phyloP scores from a whole-genome alignment of 208 protist species.

The Porcisia deanei region DNA sequence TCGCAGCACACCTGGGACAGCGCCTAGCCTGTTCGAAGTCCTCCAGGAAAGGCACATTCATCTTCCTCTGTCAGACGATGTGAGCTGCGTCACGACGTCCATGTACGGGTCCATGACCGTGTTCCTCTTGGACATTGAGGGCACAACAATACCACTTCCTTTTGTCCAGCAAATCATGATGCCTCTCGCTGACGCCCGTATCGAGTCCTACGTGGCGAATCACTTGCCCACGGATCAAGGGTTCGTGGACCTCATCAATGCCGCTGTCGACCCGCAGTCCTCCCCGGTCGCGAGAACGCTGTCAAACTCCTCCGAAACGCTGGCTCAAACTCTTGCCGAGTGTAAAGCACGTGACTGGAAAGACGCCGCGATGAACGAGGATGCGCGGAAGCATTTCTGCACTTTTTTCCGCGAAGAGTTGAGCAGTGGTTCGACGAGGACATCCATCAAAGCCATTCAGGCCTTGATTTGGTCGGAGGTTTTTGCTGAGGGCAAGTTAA shows the following conservation, averaged over 20 bases:
- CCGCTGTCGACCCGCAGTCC: constrained; percentile 1
- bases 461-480: constrained; percentile 56
- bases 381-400: constrained; percentile 30
- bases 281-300: constrained; percentile 12
- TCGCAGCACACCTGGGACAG: not conserved
- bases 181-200: constrained; percentile 32
- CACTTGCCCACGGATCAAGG: constrained; percentile 38
- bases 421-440: constrained; percentile 12
- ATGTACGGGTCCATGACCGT: constrained; percentile 18
- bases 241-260: constrained; percentile 22
- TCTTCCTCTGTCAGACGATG: constrained; percentile 2
- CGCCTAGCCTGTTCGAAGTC: constrained; percentile 1
- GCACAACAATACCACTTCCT: constrained; percentile 82
- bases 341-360: constrained; percentile 4
- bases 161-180: constrained; percentile 72
- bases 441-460: constrained; percentile 75
- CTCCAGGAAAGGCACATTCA: constrained; percentile 1
- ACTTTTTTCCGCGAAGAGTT: constrained; percentile 26
- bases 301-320: not conserved
- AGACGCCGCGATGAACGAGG: constrained; percentile 14
- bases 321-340: constrained; percentile 4
- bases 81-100: not conserved
- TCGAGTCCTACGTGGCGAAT: constrained; percentile 42
- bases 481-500: constrained; percentile 9
- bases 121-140: constrained; percentile 80